Evolutionary conservation across 2,329 filamentous ascomycete genomes (phyloP), one percentile per base, ranked within the genome.

Genomic region (Neofusicoccum laricinum): DNA sequence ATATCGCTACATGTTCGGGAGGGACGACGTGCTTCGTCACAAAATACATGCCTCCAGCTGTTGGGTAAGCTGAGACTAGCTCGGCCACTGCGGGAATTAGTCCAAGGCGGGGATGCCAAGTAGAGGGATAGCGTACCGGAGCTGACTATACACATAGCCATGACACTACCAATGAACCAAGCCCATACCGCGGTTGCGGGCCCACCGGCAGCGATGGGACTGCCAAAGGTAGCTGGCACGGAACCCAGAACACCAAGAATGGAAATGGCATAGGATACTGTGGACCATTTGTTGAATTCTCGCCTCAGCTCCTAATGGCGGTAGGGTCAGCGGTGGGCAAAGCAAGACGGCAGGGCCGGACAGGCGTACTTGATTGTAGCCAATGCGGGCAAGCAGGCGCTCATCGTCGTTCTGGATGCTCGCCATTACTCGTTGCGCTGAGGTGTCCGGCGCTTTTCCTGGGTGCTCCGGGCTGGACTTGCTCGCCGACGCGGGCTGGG

Each of bases 271-370:
- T 88, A 89, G 3, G 86, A 88, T 3, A 88, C 78, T 2, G 86
- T 88, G 3, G 86, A 88, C 85, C 85, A 88, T 81, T 85, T 86
- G 41, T 84, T 88, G 70, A 89, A 89, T 68, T 89, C 85, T 62
- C 87, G 80, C 68, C 80, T 80, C 30, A 89, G 71, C 72, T 88
- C 86, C 86, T 88, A 65, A 30, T 48, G 17, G 30, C 6, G 10
- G 25, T 25, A 45, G 34, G 49, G 69, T 77, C 65, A 71, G 69
- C 21, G 17, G 1, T 67, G 30, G 51, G 34, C 51, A 15, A 34
- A 25, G 25, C 57, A 11, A 45, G 10, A 32, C 38, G 45, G 25
- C 32, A 34, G 19, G 30, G 34, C 15, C 21, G 11, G 53, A 15
- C 15, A 15, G 19, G 65, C 76, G 63, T 75, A 87, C 86, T 75